Conservation (phyloP, 495 filamentous ascomycete species). For the Talaromyces liani region DNA sequence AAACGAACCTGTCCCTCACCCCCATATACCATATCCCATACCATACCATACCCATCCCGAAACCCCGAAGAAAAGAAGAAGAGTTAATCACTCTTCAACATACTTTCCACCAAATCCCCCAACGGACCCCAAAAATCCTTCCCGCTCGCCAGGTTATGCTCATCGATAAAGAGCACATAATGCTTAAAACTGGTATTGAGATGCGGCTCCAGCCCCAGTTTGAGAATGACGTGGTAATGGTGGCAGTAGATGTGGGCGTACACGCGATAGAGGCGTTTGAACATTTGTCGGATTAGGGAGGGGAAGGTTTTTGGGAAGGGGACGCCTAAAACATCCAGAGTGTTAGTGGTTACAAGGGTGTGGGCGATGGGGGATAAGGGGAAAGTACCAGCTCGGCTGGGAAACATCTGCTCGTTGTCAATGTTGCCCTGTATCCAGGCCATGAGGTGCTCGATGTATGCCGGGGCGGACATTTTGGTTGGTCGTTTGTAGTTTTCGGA, state of each 20-base stretch:
- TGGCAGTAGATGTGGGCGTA: slow-evolving; percentile 99
- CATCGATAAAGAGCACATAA: slow-evolving; percentile 94
- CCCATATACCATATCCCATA: too few relatives aligned
- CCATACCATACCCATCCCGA: background rate
- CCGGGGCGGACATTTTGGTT: slow-evolving; percentile 95
- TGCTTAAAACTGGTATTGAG: slow-evolving; percentile 99
- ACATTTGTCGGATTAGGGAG: slow-evolving; percentile 79
- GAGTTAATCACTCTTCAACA: slow-evolving; percentile 80
- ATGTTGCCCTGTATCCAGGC: slow-evolving; percentile 92
- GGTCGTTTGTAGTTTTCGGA: slow-evolving; percentile 85
- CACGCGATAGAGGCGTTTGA: slow-evolving; percentile 97
- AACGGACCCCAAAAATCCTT: slow-evolving; percentile 99
- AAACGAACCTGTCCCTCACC: too few relatives aligned
- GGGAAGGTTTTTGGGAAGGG: slow-evolving; percentile 93
- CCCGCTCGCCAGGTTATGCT: slow-evolving; percentile 78
- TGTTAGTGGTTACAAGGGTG: too few relatives aligned
- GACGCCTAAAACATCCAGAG: too few relatives aligned
- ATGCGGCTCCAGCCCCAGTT: slow-evolving; percentile 92
- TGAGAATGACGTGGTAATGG: slow-evolving; percentile 94
- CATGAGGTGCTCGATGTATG: slow-evolving; percentile 97
- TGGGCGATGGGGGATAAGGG: too few relatives aligned
- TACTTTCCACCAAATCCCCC: slow-evolving; percentile 92
- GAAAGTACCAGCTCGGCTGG: slow-evolving; percentile 70
- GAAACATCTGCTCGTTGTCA: slow-evolving; percentile 92
- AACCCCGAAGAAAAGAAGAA: background rate